Evolutionary conservation across 2,329 filamentous ascomycete species (phyloP), one percentile per base, ranked within the genome.

Genomic region (Aspergillus spinulosporus): DNA sequence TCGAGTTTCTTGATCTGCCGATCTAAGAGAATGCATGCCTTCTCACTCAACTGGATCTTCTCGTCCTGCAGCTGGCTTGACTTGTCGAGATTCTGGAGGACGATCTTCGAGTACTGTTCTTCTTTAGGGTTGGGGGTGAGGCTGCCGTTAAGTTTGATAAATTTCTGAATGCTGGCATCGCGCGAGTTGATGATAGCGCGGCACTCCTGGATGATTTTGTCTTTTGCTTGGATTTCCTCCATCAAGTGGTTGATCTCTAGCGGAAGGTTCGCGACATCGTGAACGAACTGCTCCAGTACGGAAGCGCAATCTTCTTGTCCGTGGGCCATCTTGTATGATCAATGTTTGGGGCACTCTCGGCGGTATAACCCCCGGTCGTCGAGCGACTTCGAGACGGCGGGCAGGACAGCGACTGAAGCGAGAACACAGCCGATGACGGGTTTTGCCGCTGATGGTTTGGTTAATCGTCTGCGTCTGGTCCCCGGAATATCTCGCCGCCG

Each of bases 221-320:
- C 84, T 66, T 88, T 88, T 58, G 84, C 84, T 63, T 85, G 80
- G 44, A 87, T 85, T 64, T 88, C 85, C 65, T 88, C 85, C 69
- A 87, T 83, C 54, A 88, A 73, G 73, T 87, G 85, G 7, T 80
- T 82, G 47, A 88, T 83, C 66, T 88, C 85, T 2, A 83, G 83
- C 0, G 85, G 84, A 12, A 87, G 72, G 60, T 87, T 87, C 15
- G 78, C 77, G 44, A 74, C 83, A 78, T 88, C 84, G 66, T 88
- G 84, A 26, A 86, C 80, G 64, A 87, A 88, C 65, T 86, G 82
- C 66, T 88, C 85, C 45, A 88, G 72, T 12, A 87, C 83, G 43
- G 34, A 37, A 12, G 34, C 34, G 34, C 34, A 37, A 37, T 37
- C 34, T 37, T 37, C 34, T 12, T 37, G 34, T 4, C 34, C 34